Base-by-base conservation (phyloP, 768 basidiomycete species). In the Trametes punicea region DNA sequence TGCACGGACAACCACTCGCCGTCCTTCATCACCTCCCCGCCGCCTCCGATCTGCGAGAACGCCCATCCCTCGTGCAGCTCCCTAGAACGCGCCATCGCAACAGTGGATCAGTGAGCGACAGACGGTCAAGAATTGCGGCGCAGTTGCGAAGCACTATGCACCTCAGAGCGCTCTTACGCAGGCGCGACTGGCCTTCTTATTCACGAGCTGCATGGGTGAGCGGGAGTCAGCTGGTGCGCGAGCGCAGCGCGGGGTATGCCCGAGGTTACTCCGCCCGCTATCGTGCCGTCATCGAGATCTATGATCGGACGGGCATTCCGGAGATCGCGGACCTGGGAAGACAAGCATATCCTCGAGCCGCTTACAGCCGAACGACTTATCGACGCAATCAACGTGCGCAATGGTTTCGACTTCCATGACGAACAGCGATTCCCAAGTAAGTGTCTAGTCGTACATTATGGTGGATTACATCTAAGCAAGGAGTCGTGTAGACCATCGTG, bases 1-100 rank as follows among this genome's bases (percentile, higher is more conserved):
- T 82, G 79, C 25, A 77, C 78, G 5, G 73, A 54, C 29, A 88
- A 62, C 88, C 88, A 91, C 75, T 90, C 87, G 38, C 75, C 83
- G 25, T 80, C 73, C 52, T 77, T 75, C 21, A 67, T 41, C 13
- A 18, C 81, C 81, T 20, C 81, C 81, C 77, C 71, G 25, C 81
- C 83, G 13, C 84, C 85, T 21, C 80, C 81, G 30, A 85, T 68
- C 65, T 86, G 87, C 7, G 81, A 82, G 65, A 91, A 90, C 39
- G 68, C 70, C 90, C 90, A 92, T 36, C 80, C 73, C 7, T 70
- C 63, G 46, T 71, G 55, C 25, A 82, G 67, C 4, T 68, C 49
- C 46, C 64, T 73, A n/a, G 57, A 18, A 26, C 26, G 21, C 25
- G 42, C 42, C 39, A 44, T 53, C 11, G 34, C 51, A 39, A 30